Conservation (phyloP, 495 filamentous ascomycete species). For the Penicillium paxilli region DNA sequence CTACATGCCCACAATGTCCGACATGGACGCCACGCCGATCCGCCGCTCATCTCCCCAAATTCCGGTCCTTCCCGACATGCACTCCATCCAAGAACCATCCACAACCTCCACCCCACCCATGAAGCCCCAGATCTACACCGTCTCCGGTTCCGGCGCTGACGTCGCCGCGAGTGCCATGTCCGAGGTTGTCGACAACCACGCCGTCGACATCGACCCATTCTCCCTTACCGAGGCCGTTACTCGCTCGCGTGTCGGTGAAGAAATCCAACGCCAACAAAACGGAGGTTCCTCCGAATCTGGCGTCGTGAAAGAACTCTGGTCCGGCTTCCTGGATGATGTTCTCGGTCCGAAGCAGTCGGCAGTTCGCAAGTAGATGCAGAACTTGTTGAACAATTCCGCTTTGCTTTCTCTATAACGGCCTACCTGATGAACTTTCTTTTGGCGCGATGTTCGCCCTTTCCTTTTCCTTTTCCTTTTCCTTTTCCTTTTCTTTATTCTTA, state of each 20-base stretch:
- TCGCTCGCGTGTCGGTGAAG: conserved; percentile 41
- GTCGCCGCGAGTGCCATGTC: conserved; percentile 55
- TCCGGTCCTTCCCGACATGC: conserved; percentile 54
- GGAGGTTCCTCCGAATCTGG: conserved; percentile 30
- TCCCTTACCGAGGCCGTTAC: conserved; percentile 54
- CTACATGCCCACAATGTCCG: conserved; percentile 56
- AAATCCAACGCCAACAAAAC: conserved; percentile 29
- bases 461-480: conserved; percentile 2
- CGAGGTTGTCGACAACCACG: conserved; percentile 60
- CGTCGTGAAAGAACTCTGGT: conserved; percentile 50
- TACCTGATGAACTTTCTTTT: conserved; percentile 16
- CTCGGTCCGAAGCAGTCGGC: conserved; percentile 43
- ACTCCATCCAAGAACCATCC: conserved; percentile 24
- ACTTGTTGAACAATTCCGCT: not conserved
- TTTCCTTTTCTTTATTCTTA: not conserved
- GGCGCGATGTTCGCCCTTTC: not conserved
- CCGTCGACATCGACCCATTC: conserved; percentile 57
- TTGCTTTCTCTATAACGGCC: conserved; percentile 7
- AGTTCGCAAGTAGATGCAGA: conserved; percentile 21
- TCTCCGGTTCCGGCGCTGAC: conserved; percentile 52
- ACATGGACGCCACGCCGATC: conserved; percentile 34
- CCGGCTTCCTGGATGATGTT: conserved; percentile 60
- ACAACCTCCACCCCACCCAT: conserved; percentile 37
- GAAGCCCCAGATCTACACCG: conserved; percentile 59
- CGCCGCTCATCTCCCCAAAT: conserved; percentile 39